These are phyloP conservation scores for Lithohypha guttulata DNA, from an alignment of 2,329 filamentous ascomycete genomes.

Conservation along the genomic window DNA sequence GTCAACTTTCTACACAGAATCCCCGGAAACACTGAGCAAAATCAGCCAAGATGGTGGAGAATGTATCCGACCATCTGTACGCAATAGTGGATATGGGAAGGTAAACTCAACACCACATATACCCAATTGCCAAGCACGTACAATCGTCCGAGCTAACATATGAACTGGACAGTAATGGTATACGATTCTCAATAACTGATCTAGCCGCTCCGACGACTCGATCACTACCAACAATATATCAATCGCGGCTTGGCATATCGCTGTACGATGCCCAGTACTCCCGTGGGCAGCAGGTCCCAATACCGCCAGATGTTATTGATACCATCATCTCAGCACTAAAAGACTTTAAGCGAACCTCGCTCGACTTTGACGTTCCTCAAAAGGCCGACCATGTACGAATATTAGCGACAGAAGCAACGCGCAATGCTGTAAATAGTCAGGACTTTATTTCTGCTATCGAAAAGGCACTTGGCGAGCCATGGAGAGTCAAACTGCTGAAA, in stretches of 20 bases:
- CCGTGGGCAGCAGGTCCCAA: constrained; percentile 37
- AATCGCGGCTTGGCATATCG: constrained; percentile 68
- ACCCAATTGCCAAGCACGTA: background rate
- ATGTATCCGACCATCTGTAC: constrained; percentile 22
- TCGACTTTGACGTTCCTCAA: constrained; percentile 54
- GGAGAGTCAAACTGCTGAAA: constrained; percentile 60
- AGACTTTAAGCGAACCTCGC: constrained; percentile 61
- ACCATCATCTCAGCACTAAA: constrained; percentile 56
- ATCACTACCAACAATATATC: constrained; percentile 65
- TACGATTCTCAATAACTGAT: constrained; percentile 81
- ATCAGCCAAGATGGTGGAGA: background rate
- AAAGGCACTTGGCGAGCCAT: constrained; percentile 44
- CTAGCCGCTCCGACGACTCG: constrained; percentile 61
- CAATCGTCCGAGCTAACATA: background rate
- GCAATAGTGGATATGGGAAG: constrained; percentile 34
- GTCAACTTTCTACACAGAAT: too few relatives aligned
- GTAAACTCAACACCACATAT: constrained; percentile 21
- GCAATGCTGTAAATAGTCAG: constrained; percentile 63
- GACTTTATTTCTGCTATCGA: constrained; percentile 60
- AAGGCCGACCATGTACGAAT: constrained; percentile 53
- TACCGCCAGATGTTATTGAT: constrained; percentile 49
- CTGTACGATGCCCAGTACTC: constrained; percentile 65
- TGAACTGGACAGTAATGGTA: constrained; percentile 56
- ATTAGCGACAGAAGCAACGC: constrained; percentile 81
- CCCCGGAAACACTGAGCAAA: too few relatives aligned